A percentile compares a stretch with the other conserved stretches of the same genome.
phyloP scores from a whole-genome alignment of 1,139 yeast species.

The Protomyces inouyei region DNA sequence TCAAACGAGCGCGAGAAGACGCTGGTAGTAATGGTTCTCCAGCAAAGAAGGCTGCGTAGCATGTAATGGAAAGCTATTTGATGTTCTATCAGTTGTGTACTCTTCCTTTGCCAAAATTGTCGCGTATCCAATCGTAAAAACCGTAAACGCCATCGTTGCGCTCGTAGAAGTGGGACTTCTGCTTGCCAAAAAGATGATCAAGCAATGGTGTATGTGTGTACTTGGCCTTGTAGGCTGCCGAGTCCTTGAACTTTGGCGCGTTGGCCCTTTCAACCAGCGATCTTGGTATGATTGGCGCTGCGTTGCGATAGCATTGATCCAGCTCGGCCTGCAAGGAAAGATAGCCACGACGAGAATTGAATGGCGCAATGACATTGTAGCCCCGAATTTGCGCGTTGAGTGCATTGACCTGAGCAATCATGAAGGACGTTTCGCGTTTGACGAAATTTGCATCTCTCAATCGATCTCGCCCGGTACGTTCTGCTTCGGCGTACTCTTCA shows the following conservation, averaged over 20 bases:
- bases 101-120: slow-evolving; percentile 2
- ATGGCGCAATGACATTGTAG: slow-evolving; percentile 75
- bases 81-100: background rate
- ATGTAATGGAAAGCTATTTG: background rate
- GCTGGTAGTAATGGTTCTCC: slow-evolving; percentile 8
- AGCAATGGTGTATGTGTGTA: slow-evolving; percentile 12
- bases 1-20: slow-evolving; percentile 15
- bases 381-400: slow-evolving; percentile 60
- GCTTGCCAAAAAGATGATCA: slow-evolving; percentile 18
- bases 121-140: slow-evolving; percentile 18
- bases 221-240: slow-evolving; percentile 4
- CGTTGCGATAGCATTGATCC: slow-evolving; percentile 39
- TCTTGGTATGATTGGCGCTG: slow-evolving; percentile 31
- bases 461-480: background rate
- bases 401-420: slow-evolving; percentile 45
- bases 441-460: slow-evolving; percentile 42
- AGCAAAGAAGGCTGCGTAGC: slow-evolving; percentile 12
- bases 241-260: slow-evolving; percentile 20
- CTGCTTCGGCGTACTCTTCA: slow-evolving; percentile 15
- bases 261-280: slow-evolving; percentile 13
- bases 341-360: slow-evolving; percentile 66
- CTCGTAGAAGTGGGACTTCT: slow-evolving; percentile 15
- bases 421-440: slow-evolving; percentile 40
- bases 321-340: slow-evolving; percentile 52
- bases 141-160: slow-evolving; percentile 17